phyloP scores from a whole-genome alignment of 2,329 filamentous ascomycete species.

The Curvularia sp. region DNA sequence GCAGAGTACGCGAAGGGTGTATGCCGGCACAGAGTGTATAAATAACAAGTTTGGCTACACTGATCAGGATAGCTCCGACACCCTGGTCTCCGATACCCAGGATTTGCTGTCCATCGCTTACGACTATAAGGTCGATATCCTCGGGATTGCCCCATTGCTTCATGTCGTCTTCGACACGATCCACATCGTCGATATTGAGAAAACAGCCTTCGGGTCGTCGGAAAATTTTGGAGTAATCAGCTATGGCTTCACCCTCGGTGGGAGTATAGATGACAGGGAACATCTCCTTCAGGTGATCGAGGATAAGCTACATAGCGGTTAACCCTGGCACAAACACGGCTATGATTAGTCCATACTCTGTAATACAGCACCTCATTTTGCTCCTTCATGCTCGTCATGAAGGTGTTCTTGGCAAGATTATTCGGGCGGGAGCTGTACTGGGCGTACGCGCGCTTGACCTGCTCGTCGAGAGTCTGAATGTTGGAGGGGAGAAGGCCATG shows the following conservation, averaged over 20 bases:
- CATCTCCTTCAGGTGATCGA: constrained; percentile 84
- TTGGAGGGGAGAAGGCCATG: constrained; percentile 75
- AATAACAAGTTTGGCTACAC: constrained; percentile 80
- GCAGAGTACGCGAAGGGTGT: constrained; percentile 77
- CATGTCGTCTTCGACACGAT: constrained; percentile 70
- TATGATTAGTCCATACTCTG: constrained; percentile 57
- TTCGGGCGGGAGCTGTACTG: constrained; percentile 72
- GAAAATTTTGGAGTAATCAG: constrained; percentile 82
- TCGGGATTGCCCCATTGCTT: constrained; percentile 72
- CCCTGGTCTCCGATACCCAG: constrained; percentile 90
- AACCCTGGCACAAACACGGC: constrained; percentile 1
- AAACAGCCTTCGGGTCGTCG: constrained; percentile 82
- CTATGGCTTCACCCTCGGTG: constrained; percentile 87
- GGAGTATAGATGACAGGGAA: constrained; percentile 91
- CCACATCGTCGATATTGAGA: constrained; percentile 73
- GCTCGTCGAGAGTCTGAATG: constrained; percentile 77
- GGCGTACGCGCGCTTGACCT: constrained; percentile 77
- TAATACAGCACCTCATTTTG: constrained; percentile 88
- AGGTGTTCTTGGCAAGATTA: constrained; percentile 83
- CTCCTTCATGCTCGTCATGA: constrained; percentile 82
- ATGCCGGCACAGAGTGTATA: constrained; percentile 88
- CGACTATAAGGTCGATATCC: constrained; percentile 87
- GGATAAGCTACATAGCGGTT: constrained; percentile 64
- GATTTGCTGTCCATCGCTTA: constrained; percentile 77
- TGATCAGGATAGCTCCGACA: constrained; percentile 83